phyloP scores from a whole-genome alignment of 208 protist species.

The Leishmania gerbilli region DNA sequence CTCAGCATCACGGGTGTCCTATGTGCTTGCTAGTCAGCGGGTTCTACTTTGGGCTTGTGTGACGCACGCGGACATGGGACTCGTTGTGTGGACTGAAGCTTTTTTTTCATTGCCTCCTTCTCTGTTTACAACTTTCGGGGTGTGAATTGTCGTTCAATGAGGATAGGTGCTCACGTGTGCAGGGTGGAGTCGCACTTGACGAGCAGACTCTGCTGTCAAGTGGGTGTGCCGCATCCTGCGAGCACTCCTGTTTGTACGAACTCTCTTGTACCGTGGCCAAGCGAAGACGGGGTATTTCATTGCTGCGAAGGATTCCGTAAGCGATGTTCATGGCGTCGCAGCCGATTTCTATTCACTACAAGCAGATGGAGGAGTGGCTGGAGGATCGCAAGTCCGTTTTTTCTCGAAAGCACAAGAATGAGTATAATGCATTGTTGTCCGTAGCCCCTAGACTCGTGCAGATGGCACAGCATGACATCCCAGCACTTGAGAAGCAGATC shows the following conservation, averaged over 20 bases:
- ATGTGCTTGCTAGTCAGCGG: too few relatives aligned
- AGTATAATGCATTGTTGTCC: slow-evolving; percentile 40
- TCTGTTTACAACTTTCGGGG: too few relatives aligned
- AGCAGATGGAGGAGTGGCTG: slow-evolving; percentile 87
- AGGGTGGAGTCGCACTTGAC: too few relatives aligned
- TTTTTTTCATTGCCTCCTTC: too few relatives aligned
- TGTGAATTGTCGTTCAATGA: too few relatives aligned
- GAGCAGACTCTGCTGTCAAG: too few relatives aligned
- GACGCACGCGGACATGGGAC: too few relatives aligned
- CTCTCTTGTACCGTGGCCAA: not conserved
- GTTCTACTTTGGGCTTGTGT: too few relatives aligned
- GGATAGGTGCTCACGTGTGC: too few relatives aligned
- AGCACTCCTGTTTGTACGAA: not conserved
- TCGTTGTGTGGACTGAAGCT: too few relatives aligned
- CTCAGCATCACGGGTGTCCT: too few relatives aligned
- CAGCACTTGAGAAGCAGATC: slow-evolving; percentile 57
- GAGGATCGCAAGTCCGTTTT: slow-evolving; percentile 63
- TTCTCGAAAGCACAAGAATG: slow-evolving; percentile 54
- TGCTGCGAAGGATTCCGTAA: not conserved
- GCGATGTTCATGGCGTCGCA: slow-evolving; percentile 45
- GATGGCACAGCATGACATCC: slow-evolving; percentile 73
- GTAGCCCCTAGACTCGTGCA: slow-evolving; percentile 60
- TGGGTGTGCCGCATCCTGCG: too few relatives aligned
- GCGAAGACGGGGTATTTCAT: not conserved
- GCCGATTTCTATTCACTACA: slow-evolving; percentile 71